These are phyloP conservation scores for Geranium brycei DNA, from an alignment of 345 rosid species.

Conservation along the genomic window DNA sequence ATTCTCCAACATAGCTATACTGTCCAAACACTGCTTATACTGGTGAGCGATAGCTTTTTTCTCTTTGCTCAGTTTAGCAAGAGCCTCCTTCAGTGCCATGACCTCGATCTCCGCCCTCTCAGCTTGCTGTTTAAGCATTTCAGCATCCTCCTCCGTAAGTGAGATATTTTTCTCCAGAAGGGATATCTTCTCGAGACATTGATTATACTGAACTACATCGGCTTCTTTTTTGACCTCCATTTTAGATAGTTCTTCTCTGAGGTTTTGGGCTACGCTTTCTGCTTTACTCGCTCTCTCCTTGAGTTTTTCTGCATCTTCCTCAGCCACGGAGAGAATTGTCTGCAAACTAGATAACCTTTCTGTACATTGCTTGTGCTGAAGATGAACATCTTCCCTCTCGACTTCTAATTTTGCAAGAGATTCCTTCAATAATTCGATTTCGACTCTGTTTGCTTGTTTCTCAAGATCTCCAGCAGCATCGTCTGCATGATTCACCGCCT, in stretches of 20 bases:
- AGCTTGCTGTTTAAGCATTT: slow-evolving; percentile 30
- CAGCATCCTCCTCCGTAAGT: slow-evolving; percentile 44
- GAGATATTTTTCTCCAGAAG: slow-evolving; percentile 48
- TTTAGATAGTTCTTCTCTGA: slow-evolving; percentile 39
- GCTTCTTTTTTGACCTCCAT: slow-evolving; percentile 59
- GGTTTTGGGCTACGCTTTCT: slow-evolving; percentile 46
- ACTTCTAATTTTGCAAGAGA: slow-evolving; percentile 45
- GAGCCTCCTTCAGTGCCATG: slow-evolving; percentile 40
- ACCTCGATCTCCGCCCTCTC: slow-evolving; percentile 52
- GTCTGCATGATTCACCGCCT: slow-evolving; percentile 45
- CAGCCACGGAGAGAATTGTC: slow-evolving; percentile 26
- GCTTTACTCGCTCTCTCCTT: slow-evolving; percentile 42
- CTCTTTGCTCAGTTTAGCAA: slow-evolving; percentile 45
- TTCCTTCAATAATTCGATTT: slow-evolving; percentile 55
- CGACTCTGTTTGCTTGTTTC: slow-evolving; percentile 70
- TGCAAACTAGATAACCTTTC: slow-evolving; percentile 51
- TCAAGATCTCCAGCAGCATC: slow-evolving; percentile 45
- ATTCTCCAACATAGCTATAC: slow-evolving; percentile 45
- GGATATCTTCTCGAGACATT: slow-evolving; percentile 49
- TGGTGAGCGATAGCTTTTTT: slow-evolving; percentile 39
- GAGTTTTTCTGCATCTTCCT: slow-evolving; percentile 38
- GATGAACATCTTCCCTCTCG: slow-evolving; percentile 63
- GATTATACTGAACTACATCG: slow-evolving; percentile 43
- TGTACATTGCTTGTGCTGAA: slow-evolving; percentile 50
- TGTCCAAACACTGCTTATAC: slow-evolving; percentile 58